These are phyloP conservation scores for Oryza coarctata DNA, from an alignment of 176 grass and related monocot species.

Conservation along the genomic window DNA sequence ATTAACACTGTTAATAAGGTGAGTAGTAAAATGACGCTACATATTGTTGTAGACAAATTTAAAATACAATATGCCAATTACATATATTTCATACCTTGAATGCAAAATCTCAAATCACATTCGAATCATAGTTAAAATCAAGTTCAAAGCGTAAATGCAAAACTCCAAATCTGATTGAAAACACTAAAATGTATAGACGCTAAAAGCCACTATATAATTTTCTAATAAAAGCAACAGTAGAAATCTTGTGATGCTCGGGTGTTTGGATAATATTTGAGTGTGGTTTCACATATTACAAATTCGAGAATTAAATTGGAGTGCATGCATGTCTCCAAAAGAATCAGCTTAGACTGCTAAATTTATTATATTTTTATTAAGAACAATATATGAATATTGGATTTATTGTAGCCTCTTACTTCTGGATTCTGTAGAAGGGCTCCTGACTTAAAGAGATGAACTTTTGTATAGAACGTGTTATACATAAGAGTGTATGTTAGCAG, in stretches of 20 bases:
- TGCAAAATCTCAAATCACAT: too few relatives aligned
- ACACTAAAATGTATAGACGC: background rate
- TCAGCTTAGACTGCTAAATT: too few relatives aligned
- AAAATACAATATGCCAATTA: background rate
- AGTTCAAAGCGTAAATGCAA: too few relatives aligned
- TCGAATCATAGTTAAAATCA: too few relatives aligned
- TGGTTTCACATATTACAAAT: background rate
- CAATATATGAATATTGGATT: too few relatives aligned
- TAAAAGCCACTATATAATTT: background rate
- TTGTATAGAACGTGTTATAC: background rate
- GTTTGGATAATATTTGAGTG: background rate
- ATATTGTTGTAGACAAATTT: too few relatives aligned
- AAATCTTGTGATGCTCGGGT: background rate
- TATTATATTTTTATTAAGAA: too few relatives aligned
- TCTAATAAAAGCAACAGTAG: background rate
- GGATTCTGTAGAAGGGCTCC: too few relatives aligned
- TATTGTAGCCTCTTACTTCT: too few relatives aligned
- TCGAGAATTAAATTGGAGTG: background rate
- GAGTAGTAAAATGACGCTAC: too few relatives aligned
- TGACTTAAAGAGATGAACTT: background rate
- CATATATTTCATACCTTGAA: background rate
- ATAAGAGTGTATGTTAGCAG: background rate
- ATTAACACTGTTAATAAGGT: background rate
- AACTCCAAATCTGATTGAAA: background rate
- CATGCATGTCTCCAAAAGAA: too few relatives aligned